These are phyloP conservation scores for Leccinum subgranulosum DNA, from an alignment of 768 basidiomycete genomes.

Conservation along the genomic window DNA sequence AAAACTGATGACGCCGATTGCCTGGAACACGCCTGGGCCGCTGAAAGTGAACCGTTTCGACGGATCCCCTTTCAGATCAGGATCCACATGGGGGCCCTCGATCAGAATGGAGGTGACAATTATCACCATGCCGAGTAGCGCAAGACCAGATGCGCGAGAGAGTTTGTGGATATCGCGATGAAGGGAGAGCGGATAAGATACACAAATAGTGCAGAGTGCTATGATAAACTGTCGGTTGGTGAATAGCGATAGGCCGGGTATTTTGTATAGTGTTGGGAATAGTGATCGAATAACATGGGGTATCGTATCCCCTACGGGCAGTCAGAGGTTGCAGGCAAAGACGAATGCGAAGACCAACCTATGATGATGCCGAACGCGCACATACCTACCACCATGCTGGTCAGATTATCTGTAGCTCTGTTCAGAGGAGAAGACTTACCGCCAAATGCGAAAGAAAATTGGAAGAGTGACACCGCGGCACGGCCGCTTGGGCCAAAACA, in stretches of 20 bases:
- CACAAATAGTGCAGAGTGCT: slow-evolving; percentile 75
- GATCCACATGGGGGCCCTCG: slow-evolving; percentile 72
- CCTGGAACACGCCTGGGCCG: slow-evolving; percentile 82
- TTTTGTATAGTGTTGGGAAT: slow-evolving; percentile 65
- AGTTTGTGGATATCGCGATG: slow-evolving; percentile 98
- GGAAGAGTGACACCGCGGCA: slow-evolving; percentile 93
- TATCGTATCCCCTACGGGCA: slow-evolving; percentile 77
- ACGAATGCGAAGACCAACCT: slow-evolving; percentile 31
- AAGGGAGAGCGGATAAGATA: slow-evolving; percentile 93
- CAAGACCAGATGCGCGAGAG: slow-evolving; percentile 86
- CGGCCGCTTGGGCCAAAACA: slow-evolving; percentile 92
- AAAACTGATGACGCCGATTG: slow-evolving; percentile 96
- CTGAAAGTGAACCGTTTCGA: slow-evolving; percentile 72
- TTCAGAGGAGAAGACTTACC: slow-evolving; percentile 44
- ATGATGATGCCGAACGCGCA: slow-evolving; percentile 98
- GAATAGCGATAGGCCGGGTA: slow-evolving; percentile 74
- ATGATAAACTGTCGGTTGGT: slow-evolving; percentile 90
- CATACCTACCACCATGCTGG: slow-evolving; percentile 61
- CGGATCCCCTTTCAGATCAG: slow-evolving; percentile 75
- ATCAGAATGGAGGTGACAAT: slow-evolving; percentile 86
- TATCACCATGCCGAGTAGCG: slow-evolving; percentile 89
- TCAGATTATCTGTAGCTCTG: not conserved
- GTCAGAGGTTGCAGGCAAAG: not conserved
- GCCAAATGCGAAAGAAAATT: slow-evolving; percentile 97
- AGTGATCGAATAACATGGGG: slow-evolving; percentile 88